Conservation (phyloP, 2,329 filamentous ascomycete genomes). For the Xylariaceae sp. region DNA sequence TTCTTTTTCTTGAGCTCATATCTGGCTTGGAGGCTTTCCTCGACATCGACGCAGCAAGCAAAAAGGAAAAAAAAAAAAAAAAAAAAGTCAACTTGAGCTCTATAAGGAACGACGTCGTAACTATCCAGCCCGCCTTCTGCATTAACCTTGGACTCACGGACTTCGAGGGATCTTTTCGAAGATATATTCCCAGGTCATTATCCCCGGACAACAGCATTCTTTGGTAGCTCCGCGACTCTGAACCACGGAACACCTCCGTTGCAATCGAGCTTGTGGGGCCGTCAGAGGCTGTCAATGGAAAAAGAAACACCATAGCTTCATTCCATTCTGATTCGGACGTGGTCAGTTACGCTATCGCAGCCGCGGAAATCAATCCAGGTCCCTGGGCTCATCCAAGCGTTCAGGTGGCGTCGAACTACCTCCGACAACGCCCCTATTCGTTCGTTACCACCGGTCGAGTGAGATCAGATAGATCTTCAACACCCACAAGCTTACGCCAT, state of each 20-base stretch:
- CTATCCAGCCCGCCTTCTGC: too few relatives aligned
- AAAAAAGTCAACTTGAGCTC: background rate
- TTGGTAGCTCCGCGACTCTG: slow-evolving; percentile 9
- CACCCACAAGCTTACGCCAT: slow-evolving; percentile 4
- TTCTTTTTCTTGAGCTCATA: slow-evolving; percentile 12
- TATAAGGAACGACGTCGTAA: too few relatives aligned
- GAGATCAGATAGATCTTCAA: slow-evolving; percentile 8
- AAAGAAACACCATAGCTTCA: slow-evolving; percentile 9
- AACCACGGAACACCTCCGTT: slow-evolving; percentile 4
- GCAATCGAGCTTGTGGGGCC: slow-evolving; percentile 8
- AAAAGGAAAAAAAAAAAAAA: background rate
- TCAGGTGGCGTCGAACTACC: slow-evolving; percentile 17
- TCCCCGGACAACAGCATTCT: slow-evolving; percentile 9
- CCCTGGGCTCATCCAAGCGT: background rate
- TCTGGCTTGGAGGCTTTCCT: background rate
- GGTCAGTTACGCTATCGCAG: slow-evolving; percentile 6
- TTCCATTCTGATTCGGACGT: slow-evolving; percentile 6
- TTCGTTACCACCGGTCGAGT: slow-evolving; percentile 4
- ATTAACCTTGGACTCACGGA: too few relatives aligned
- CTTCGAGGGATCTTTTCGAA: background rate
- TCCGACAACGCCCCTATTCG: slow-evolving; percentile 7
- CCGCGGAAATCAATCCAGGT: slow-evolving; percentile 2
- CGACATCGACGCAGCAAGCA: too few relatives aligned
- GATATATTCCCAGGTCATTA: background rate
- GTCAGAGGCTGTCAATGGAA: slow-evolving; percentile 6